Conservation (phyloP, 148 eudicot genomes). For the Silene latifolia region DNA sequence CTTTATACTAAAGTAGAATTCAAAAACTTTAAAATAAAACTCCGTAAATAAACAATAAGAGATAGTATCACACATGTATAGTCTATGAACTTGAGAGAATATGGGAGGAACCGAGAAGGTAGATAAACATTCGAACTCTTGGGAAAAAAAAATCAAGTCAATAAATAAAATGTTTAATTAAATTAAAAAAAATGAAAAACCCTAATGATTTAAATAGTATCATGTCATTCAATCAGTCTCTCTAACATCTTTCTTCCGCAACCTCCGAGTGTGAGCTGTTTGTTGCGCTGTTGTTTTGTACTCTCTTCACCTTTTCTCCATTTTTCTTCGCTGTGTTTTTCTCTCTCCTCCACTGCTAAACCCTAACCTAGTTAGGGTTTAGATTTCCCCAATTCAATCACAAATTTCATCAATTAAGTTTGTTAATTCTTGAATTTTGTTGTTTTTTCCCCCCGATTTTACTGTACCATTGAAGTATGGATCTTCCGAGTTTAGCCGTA, state of each 20-base stretch:
- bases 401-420: neutral
- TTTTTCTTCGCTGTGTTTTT: neutral
- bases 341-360: slow-evolving; percentile 24
- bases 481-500: slow-evolving; percentile 69
- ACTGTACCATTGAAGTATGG: slow-evolving; percentile 52
- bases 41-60: too few relatives aligned
- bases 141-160: too few relatives aligned
- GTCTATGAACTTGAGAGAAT: too few relatives aligned
- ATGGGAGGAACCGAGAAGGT: too few relatives aligned
- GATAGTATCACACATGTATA: too few relatives aligned
- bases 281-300: neutral
- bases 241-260: slow-evolving; percentile 16
- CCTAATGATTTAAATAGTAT: slow-evolving; percentile 6
- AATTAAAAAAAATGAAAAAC: neutral
- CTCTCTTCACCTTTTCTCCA: neutral
- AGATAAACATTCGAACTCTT: too few relatives aligned
- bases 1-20: too few relatives aligned
- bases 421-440: neutral
- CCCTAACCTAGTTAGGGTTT: slow-evolving; percentile 28
- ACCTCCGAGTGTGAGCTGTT: slow-evolving; percentile 18
- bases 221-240: neutral
- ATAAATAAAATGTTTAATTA: too few relatives aligned
- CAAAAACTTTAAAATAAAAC: too few relatives aligned
- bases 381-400: neutral
- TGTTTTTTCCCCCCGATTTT: neutral